Evolutionary conservation across 2,329 filamentous ascomycete species (phyloP).

Genomic region (Cercospora nicotianae): DNA sequence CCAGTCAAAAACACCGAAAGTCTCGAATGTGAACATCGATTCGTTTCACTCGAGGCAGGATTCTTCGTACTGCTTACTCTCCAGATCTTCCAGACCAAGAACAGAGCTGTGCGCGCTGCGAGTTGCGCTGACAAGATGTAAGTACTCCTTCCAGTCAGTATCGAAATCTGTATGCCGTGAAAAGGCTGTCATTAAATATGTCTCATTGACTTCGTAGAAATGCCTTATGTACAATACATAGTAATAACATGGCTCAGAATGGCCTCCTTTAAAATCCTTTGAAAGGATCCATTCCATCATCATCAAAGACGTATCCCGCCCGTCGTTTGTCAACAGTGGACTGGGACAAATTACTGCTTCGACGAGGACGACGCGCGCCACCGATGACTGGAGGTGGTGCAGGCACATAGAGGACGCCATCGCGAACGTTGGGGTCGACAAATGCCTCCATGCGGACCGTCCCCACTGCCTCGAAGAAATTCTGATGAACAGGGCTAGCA

Average conservation of each 20-base stretch:
- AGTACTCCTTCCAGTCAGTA: neutral
- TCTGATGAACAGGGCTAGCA: slow-evolving; percentile 38
- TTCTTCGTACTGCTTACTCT: neutral
- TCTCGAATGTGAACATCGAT: neutral
- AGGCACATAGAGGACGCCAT: slow-evolving; percentile 37
- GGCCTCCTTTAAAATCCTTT: slow-evolving; percentile 35
- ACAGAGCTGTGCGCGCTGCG: neutral
- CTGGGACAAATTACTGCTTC: slow-evolving; percentile 34
- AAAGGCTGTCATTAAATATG: neutral
- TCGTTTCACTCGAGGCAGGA: neutral
- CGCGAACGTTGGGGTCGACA: slow-evolving; percentile 57
- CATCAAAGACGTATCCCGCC: slow-evolving; percentile 39
- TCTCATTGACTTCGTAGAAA: slow-evolving; percentile 11
- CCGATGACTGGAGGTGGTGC: slow-evolving; percentile 30
- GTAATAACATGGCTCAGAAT: neutral
- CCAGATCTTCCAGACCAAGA: neutral
- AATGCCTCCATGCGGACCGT: slow-evolving; percentile 98
- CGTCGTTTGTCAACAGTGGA: slow-evolving; percentile 35
- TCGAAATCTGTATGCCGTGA: neutral
- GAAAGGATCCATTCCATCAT: slow-evolving; percentile 40
- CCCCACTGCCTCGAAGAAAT: slow-evolving; percentile 84
- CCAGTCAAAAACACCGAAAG: neutral
- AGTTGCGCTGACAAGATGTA: neutral
- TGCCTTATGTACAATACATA: slow-evolving; percentile 15
- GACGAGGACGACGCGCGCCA: slow-evolving; percentile 26